A percentile compares a stretch with the other conserved stretches of the same genome.
Conservation (phyloP, 257 asterid species). For the Jacaranda copaia region DNA sequence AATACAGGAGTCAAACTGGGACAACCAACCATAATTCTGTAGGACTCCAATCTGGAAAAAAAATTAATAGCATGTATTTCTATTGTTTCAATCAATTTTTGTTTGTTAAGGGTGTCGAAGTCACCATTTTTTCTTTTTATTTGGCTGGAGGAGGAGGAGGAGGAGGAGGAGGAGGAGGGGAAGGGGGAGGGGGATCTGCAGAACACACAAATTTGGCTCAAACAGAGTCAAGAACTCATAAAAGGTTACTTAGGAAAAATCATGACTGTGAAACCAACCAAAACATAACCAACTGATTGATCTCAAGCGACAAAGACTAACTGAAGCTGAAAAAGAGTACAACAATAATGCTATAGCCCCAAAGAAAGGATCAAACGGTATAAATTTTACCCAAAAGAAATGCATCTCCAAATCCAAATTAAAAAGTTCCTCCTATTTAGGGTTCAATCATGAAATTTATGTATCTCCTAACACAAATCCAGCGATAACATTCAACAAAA, state of each 20-base stretch:
- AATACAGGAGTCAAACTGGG: too few relatives aligned
- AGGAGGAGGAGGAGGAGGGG: too few relatives aligned
- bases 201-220: constrained; percentile 4
- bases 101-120: too few relatives aligned
- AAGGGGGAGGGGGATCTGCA: too few relatives aligned
- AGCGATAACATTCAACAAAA: constrained; percentile 13
- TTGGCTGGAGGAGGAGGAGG: too few relatives aligned
- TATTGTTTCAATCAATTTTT: too few relatives aligned
- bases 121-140: too few relatives aligned
- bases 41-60: too few relatives aligned
- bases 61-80: too few relatives aligned
- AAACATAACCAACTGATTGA: background rate
- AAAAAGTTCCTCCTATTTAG: constrained; percentile 21
- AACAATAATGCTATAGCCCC: background rate
- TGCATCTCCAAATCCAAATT: constrained; percentile 6
- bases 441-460: constrained; percentile 25
- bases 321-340: background rate
- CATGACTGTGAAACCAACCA: constrained; percentile 1
- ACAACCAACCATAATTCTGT: too few relatives aligned
- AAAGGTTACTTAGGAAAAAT: background rate
- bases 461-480: constrained; percentile 12
- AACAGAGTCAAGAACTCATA: background rate
- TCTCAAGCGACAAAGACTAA: constrained; percentile 7
- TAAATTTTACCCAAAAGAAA: background rate
- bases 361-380: background rate